Evolutionary conservation across 2,329 filamentous ascomycete species (phyloP), one percentile per base, ranked within the genome.

Genomic region (Aureobasidium melanogenum): DNA sequence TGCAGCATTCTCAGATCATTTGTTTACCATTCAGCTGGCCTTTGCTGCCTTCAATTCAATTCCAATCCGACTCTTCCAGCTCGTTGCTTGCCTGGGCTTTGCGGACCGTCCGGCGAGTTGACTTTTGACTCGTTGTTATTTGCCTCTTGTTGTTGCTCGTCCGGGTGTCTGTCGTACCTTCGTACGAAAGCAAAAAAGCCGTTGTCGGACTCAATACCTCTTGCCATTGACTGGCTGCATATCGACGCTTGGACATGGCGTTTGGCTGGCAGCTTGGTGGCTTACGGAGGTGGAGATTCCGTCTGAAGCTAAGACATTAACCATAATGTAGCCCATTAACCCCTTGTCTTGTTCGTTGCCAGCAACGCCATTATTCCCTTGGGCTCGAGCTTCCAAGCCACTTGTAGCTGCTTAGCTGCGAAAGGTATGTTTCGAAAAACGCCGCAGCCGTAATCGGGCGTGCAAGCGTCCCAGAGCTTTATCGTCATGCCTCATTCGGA

Each of bases 211-310:
- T 39, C 36, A 17, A 22, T 50, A 17, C 34, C 43, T 59, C 32
- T 17, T 32, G 34, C 56, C 44, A 28, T 41, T 50, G 44, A 59
- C 56, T 59, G 56, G 56, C 56, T 50, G 56, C n/a, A 26, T 17
- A 22, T 2, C 43, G 30, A 41, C 32, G 56, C 56, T 59, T 59
- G 32, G 56, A 50, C 56, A 59, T 41, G 56, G 56, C 56, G 56
- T 59, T 59, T 59, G 56, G 43, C 56, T 59, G 56, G 41, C 41
- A 58, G 43, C 32, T 50, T 15, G 36, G 44, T 59, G 56, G 56
- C 56, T 48, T 59, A 32, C 56, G 56, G 56, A 59, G 44, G 56
- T 59, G 56, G 44, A 59, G 56, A 59, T 59, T 50, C 44, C 44
- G 56, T 41, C 26, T 10, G 17, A 22, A 30, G 39, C 56, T 50